phyloP scores from a whole-genome alignment of 1,284 basidiomycete genomes.

The Rhodotorula sp. region DNA sequence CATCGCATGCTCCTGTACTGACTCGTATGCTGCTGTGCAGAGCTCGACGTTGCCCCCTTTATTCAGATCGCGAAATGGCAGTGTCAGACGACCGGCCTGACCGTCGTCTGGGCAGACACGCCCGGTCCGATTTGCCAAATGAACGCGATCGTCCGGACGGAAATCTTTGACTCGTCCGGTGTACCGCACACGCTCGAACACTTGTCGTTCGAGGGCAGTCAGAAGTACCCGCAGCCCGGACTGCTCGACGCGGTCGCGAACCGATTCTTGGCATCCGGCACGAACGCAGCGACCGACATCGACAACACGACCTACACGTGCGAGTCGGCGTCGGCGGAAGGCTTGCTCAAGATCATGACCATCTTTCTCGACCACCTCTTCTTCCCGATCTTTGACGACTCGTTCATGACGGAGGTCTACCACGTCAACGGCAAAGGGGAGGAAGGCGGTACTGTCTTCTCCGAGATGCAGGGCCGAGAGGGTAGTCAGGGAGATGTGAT shows the following conservation, averaged over 20 bases:
- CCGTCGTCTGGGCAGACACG: constrained; percentile 53
- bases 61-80: constrained; percentile 39
- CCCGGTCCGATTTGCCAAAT: constrained; percentile 68
- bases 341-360: constrained; percentile 85
- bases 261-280: constrained; percentile 56
- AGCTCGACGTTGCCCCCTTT: constrained; percentile 16
- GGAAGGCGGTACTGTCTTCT: constrained; percentile 74
- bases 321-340: constrained; percentile 90
- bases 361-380: constrained; percentile 97
- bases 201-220: constrained; percentile 7
- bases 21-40: constrained; percentile 4
- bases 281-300: constrained; percentile 60
- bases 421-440: constrained; percentile 84
- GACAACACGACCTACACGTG: constrained; percentile 70
- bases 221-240: constrained; percentile 80
- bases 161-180: constrained; percentile 66
- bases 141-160: constrained; percentile 87
- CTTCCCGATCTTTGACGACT: constrained; percentile 75
- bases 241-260: constrained; percentile 94
- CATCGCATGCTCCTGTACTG: constrained; percentile 9
- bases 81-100: constrained; percentile 44
- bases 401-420: constrained; percentile 83
- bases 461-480: constrained; percentile 89
- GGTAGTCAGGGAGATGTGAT: constrained; percentile 66
- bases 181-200: constrained; percentile 89